Base-by-base conservation (phyloP, 2,329 filamentous ascomycete genomes). In the Fusarium sororula region DNA sequence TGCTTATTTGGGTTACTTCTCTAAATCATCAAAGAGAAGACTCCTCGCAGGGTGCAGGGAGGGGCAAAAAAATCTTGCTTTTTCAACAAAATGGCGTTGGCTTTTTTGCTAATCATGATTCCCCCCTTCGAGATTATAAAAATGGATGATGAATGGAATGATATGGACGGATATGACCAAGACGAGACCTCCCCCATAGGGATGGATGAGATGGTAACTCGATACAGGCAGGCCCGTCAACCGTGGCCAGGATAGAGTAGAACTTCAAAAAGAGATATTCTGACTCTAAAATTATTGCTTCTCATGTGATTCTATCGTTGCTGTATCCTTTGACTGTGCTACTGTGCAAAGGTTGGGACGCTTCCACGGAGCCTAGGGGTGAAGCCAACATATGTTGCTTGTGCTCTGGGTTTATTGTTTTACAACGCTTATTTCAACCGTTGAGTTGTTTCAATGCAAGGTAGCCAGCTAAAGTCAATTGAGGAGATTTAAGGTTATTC, bases 71-170 rank as follows among this genome's bases (percentile, higher is more conserved):
- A 74, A 78, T 78, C 77, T 77, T 83, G 80, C 80, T 82, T 81
- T 82, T 82, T 82, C 80, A 82, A 80, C 81, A 83, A 81, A 81
- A 82, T 76, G 79, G 81, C 81, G 81, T 82, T 81, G 79, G 79
- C 76, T 68, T 80, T 81, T 81, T 79, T 81, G 79, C 79, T 80
- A 78, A 80, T 80, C 77, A 81, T 81, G 79, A 80, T 81, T 80
- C 78, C 79, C 80, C 80, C 74, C 67, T 75, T 75, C 75, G 78
- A 79, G 75, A 79, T 74, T 37, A 76, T 73, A 74, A 75, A 69
- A 73, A 78, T 62, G 75, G 75, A 77, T 75, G 72, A 70, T 66
- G 72, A 74, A 77, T 77, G 71, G 73, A 76, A 77, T 65, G 70
- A 73, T 67, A 44, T 44, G 70, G 61, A 67, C 47, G 56, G 56